Evolutionary conservation across 2,329 filamentous ascomycete species (phyloP), one percentile per base, ranked within the genome.

Genomic region (Sporothrix mexicana): DNA sequence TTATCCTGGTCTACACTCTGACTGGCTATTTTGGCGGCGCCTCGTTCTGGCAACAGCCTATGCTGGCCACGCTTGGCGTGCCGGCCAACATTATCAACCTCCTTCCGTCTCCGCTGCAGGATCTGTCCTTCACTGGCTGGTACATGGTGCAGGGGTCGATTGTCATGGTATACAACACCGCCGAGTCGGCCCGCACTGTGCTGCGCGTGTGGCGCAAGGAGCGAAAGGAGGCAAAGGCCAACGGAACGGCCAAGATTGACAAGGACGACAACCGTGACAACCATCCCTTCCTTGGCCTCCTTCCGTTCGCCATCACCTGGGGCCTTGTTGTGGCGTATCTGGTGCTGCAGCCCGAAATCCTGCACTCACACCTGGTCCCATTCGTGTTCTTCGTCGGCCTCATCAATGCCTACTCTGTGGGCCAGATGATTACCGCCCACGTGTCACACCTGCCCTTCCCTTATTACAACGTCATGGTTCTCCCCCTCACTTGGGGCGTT

Each of bases 361-460:
- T 97, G 75, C 85, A 92, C 81, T 85, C 91, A 79, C 94, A 98
- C 80, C 86, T 98, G 9, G 89, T 99, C 20, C 95, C 96, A 1
- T 98, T 99, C 81, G 87, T 92, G 76, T 86, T 98, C 80, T 98
- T 96, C 80, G 92, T 92, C 57, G 95, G 95, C 72, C 85, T 98
- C 73, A 87, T 97, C 79, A 98, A 98, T 80, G 95, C 96, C 74
- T 98, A 98, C 84, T 93, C 92, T 69, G 95, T 98, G 73, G 95
- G 95, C 7, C 92, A 95, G 81, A 98, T 98, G 85, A 98, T 98
- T 82, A 94, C 93, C 59, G 95, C 95, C 0, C 96, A 99, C 82
- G 86, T 99, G 23, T 94, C 95, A 74, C 93, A 95, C 82, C 88
- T 93, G 57, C 87, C 88, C 13, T 99, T 98, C 84, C 96, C 96